phyloP scores from a whole-genome alignment of 1,139 yeast species.

The Kluyveromyces sp. region DNA sequence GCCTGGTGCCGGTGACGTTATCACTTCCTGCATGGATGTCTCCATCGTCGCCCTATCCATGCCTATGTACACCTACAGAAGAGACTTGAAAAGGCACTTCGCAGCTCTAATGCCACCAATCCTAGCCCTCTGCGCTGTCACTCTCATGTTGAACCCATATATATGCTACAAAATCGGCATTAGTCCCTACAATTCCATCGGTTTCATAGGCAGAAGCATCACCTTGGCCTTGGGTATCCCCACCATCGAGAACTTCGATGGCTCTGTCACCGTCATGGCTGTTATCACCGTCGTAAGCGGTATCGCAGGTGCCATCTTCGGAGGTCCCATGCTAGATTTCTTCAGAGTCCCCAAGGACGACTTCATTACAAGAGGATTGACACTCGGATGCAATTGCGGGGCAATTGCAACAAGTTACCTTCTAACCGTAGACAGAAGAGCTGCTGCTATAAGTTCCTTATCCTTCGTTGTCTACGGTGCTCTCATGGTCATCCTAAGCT shows the following conservation, averaged over 20 bases:
- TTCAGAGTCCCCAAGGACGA: slow-evolving; percentile 53
- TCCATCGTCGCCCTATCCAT: slow-evolving; percentile 68
- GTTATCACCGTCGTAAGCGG: slow-evolving; percentile 76
- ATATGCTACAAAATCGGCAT: slow-evolving; percentile 60
- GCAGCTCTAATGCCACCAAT: slow-evolving; percentile 54
- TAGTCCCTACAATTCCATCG: slow-evolving; percentile 51
- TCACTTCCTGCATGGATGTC: slow-evolving; percentile 63
- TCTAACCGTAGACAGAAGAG: slow-evolving; percentile 62
- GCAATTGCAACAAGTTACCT: slow-evolving; percentile 79
- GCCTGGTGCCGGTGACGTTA: slow-evolving; percentile 80
- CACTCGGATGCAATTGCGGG: slow-evolving; percentile 70
- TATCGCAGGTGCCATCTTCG: slow-evolving; percentile 63
- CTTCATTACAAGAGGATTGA: slow-evolving; percentile 67
- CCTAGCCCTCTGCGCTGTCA: slow-evolving; percentile 45
- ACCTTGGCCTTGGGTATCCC: slow-evolving; percentile 78
- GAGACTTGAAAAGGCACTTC: slow-evolving; percentile 53
- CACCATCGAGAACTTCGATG: slow-evolving; percentile 50
- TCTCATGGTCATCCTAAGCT: slow-evolving; percentile 59
- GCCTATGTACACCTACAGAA: slow-evolving; percentile 70
- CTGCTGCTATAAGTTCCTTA: slow-evolving; percentile 70
- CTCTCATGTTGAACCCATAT: slow-evolving; percentile 64
- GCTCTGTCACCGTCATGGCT: slow-evolving; percentile 67
- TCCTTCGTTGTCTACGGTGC: slow-evolving; percentile 70
- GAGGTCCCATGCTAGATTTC: slow-evolving; percentile 41
- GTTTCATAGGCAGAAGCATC: slow-evolving; percentile 75